A percentile compares a stretch with the other conserved stretches of the same genome.
Conservation (phyloP, 2,329 filamentous ascomycete species). For the Alternaria arbusti region DNA sequence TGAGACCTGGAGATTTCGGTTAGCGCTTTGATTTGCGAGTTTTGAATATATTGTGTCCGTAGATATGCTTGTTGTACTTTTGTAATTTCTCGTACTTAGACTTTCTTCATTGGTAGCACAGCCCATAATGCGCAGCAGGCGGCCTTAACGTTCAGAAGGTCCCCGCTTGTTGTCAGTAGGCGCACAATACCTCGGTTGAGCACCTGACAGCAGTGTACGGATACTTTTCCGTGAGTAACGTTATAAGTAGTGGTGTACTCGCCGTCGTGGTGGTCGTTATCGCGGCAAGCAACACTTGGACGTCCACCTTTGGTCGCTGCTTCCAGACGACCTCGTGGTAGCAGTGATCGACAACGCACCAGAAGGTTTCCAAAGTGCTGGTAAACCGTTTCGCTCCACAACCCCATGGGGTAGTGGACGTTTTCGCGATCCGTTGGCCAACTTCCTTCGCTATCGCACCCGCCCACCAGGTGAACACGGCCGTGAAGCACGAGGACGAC, state of each 20-base stretch:
- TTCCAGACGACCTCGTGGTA: too few relatives aligned
- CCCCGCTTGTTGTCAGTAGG: neutral
- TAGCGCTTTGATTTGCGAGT: neutral
- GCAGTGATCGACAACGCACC: conserved; percentile 4
- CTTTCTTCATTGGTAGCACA: neutral
- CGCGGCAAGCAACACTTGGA: neutral
- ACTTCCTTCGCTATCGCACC: neutral
- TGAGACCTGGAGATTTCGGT: neutral
- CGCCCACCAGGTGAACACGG: conserved; percentile 1
- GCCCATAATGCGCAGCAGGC: neutral
- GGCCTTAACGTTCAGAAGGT: neutral
- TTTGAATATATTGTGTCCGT: neutral
- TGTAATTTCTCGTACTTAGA: neutral
- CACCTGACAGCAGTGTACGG: neutral
- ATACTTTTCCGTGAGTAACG: conserved; percentile 2
- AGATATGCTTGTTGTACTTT: neutral
- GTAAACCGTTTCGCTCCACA: conserved; percentile 12
- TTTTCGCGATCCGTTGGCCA: neutral
- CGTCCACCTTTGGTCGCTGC: neutral
- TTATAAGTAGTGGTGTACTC: neutral
- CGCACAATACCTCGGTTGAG: neutral
- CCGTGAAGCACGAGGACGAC: neutral
- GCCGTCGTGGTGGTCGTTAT: neutral
- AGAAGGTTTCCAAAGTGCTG: conserved; percentile 13
- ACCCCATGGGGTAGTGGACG: conserved; percentile 22